phyloP scores from a whole-genome alignment of 73 alveolate species.

The Symbiodinium natans region DNA sequence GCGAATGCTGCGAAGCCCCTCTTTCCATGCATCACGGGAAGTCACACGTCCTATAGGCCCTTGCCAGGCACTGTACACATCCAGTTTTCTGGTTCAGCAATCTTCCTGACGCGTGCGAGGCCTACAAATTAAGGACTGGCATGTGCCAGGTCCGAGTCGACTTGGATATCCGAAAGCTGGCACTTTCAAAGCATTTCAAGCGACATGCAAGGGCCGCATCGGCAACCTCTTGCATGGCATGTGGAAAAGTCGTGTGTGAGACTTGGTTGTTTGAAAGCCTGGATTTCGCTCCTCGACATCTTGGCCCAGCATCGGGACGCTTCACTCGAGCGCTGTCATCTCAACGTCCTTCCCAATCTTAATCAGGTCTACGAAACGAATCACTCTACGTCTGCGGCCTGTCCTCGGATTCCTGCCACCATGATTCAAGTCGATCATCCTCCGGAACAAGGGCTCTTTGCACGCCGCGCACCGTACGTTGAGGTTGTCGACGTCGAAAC shows the following conservation, averaged over 20 bases:
- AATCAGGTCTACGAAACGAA: neutral
- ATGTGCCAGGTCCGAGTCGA: neutral
- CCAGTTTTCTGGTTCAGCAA: neutral
- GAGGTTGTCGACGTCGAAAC: constrained; percentile 3
- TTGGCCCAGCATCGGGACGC: too few species aligned
- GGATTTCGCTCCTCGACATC: too few species aligned
- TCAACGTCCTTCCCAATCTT: neutral
- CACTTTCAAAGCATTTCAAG: too few species aligned
- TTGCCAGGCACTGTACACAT: neutral
- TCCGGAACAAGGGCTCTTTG: neutral
- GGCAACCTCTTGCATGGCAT: neutral
- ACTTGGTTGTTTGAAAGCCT: too few species aligned
- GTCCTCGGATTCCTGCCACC: neutral
- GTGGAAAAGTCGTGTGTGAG: neutral
- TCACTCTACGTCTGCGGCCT: too few species aligned
- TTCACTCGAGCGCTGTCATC: neutral
- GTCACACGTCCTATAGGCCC: too few species aligned
- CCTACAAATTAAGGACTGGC: neutral
- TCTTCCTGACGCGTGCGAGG: neutral
- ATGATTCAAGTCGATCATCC: neutral
- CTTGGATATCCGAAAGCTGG: neutral
- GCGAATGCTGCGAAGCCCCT: too few species aligned
- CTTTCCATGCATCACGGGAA: too few species aligned
- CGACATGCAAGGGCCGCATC: neutral
- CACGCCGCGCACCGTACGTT: neutral